Conservation (phyloP, 306 rosid species). For the Corylus americana region DNA sequence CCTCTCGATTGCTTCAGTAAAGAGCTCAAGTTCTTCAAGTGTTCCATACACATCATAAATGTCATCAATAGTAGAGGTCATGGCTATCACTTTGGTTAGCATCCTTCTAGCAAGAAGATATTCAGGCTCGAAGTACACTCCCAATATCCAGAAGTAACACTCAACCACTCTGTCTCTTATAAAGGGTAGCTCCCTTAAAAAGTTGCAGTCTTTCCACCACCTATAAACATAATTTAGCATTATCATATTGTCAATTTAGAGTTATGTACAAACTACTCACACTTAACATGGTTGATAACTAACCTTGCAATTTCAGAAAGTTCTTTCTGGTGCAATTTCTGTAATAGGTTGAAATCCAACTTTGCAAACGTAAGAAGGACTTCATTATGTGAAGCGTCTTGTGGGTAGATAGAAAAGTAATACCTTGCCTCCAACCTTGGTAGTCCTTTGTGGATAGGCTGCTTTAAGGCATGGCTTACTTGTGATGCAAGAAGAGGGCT, state of each 20-base stretch:
- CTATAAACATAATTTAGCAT: slow-evolving; percentile 1
- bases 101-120: slow-evolving; percentile 33
- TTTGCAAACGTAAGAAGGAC: slow-evolving; percentile 26
- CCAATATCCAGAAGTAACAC: slow-evolving; percentile 43
- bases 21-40: slow-evolving; percentile 43
- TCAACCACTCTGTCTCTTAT: slow-evolving; percentile 53
- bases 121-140: slow-evolving; percentile 34
- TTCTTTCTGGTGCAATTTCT: slow-evolving; percentile 46
- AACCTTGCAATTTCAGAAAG: slow-evolving; percentile 27
- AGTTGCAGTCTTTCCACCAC: slow-evolving; percentile 55
- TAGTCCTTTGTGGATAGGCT: slow-evolving; percentile 16
- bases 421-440: slow-evolving; percentile 15
- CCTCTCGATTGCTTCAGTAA: slow-evolving; percentile 50
- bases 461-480: slow-evolving; percentile 8
- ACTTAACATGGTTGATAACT: background rate
- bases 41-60: slow-evolving; percentile 54
- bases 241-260: background rate
- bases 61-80: slow-evolving; percentile 41
- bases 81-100: slow-evolving; percentile 3
- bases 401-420: slow-evolving; percentile 10
- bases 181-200: slow-evolving; percentile 28
- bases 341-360: slow-evolving; percentile 42
- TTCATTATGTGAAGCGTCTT: slow-evolving; percentile 4
- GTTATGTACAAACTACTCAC: background rate
- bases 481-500: background rate